A percentile compares a stretch with the other conserved stretches of the same genome.
Evolutionary conservation across 1,284 basidiomycete species (phyloP).

Genomic region (Ganoderma leucocontextum): DNA sequence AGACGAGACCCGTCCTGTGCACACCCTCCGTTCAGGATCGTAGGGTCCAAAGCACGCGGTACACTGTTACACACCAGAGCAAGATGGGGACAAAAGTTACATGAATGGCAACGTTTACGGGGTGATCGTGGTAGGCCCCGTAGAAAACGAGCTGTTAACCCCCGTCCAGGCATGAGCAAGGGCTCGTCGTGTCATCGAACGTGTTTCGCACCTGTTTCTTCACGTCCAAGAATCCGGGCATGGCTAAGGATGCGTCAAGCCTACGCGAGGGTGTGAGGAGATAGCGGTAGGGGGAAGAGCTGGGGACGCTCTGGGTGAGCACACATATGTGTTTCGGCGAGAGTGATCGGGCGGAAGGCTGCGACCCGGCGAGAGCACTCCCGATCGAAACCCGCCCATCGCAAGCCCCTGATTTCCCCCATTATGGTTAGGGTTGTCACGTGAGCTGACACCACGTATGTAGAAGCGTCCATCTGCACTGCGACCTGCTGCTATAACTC

Average conservation of each 20-base stretch:
- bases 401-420: not conserved
- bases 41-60: not conserved
- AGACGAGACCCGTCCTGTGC: slow-evolving; percentile 69
- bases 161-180: not conserved
- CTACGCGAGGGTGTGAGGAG: slow-evolving; percentile 35
- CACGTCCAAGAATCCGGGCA: slow-evolving; percentile 57
- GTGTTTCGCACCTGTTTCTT: slow-evolving; percentile 59
- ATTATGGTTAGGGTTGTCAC: slow-evolving; percentile 19
- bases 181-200: not conserved
- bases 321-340: not conserved
- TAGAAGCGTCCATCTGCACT: slow-evolving; percentile 18
- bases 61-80: slow-evolving; percentile 66
- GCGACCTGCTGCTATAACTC: not conserved
- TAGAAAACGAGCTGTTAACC: slow-evolving; percentile 80
- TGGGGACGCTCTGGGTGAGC: not conserved
- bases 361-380: slow-evolving; percentile 5
- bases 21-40: not conserved
- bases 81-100: slow-evolving; percentile 84
- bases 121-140: slow-evolving; percentile 87
- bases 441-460: slow-evolving; percentile 32
- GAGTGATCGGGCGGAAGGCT: not conserved
- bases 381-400: not conserved
- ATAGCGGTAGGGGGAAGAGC: slow-evolving; percentile 43
- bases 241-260: not conserved
- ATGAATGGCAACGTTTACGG: slow-evolving; percentile 83